phyloP scores from a whole-genome alignment of 2,329 filamentous ascomycete species.

The Dissoconium aciculare region DNA sequence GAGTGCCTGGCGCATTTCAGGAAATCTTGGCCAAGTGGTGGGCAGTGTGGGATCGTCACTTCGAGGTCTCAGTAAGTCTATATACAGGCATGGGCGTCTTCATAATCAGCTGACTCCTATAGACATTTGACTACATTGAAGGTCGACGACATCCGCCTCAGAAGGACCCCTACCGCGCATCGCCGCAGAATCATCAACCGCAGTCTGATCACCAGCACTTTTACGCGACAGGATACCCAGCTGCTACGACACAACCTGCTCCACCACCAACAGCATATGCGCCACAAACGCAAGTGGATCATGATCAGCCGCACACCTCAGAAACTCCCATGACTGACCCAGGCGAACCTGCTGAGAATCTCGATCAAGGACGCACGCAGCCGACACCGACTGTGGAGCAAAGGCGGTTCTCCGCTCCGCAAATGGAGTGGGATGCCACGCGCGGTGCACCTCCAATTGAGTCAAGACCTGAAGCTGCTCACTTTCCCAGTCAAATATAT shows the following conservation, averaged over 20 bases:
- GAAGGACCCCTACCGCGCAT: constrained; percentile 3
- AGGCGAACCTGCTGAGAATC: constrained; percentile 29
- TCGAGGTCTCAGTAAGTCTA: constrained; percentile 33
- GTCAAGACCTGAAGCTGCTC: constrained; percentile 69
- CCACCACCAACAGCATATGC: constrained; percentile 8
- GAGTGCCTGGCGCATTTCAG: constrained; percentile 52
- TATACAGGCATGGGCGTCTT: constrained; percentile 7
- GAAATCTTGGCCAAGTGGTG: constrained; percentile 84
- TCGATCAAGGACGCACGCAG: constrained; percentile 28
- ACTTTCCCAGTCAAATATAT: constrained; percentile 67
- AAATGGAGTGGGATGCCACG: constrained; percentile 47
- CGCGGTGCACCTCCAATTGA: constrained; percentile 43
- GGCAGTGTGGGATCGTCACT: constrained; percentile 83
- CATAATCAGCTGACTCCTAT: background rate
- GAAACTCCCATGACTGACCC: constrained; percentile 32
- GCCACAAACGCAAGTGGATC: too few relatives aligned
- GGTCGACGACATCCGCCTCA: constrained; percentile 23
- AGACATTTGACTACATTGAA: constrained; percentile 3
- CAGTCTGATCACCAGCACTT: constrained; percentile 5
- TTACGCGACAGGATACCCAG: constrained; percentile 17
- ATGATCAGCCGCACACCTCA: too few relatives aligned
- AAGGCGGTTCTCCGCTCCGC: constrained; percentile 42
- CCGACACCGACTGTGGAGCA: constrained; percentile 33
- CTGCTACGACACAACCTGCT: constrained; percentile 11
- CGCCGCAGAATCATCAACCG: constrained; percentile 1